Percentiles rank a stretch among this genome's conserved stretches.
Conservation (phyloP, 129 eudicot genomes). For the Saposhnikovia divaricata region DNA sequence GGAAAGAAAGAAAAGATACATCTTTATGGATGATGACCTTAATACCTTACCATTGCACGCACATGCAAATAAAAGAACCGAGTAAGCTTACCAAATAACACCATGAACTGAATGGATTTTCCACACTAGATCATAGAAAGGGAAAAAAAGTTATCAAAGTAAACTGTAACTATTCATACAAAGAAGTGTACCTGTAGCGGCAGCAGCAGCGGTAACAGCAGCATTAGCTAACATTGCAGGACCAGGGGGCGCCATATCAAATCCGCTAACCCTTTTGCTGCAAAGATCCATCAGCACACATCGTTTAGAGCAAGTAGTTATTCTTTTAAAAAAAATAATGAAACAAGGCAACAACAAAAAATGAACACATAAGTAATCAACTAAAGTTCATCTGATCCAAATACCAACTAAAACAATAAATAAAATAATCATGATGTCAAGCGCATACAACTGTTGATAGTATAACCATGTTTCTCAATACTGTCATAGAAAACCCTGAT, state of each 20-base stretch:
- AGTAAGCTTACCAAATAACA: slow-evolving; percentile 83
- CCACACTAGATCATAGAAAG: slow-evolving; percentile 69
- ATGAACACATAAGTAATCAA: not conserved
- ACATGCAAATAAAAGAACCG: slow-evolving; percentile 38
- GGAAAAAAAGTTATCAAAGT: slow-evolving; percentile 35
- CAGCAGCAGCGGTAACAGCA: slow-evolving; percentile 36
- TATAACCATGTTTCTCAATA: not conserved
- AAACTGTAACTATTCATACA: slow-evolving; percentile 6
- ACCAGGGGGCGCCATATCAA: slow-evolving; percentile 98
- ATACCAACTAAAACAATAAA: not conserved
- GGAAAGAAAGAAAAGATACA: slow-evolving; percentile 36
- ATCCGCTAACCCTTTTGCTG: slow-evolving; percentile 96
- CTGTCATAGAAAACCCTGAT: not conserved
- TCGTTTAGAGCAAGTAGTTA: not conserved
- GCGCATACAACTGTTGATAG: not conserved
- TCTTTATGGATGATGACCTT: slow-evolving; percentile 38
- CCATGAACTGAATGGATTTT: slow-evolving; percentile 77
- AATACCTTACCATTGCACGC: slow-evolving; percentile 27
- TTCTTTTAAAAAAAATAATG: not conserved
- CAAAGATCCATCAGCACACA: slow-evolving; percentile 13
- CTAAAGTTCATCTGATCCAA: not conserved
- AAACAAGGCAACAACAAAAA: not conserved
- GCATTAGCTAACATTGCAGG: slow-evolving; percentile 77
- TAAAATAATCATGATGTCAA: not conserved
- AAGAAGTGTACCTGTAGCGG: slow-evolving; percentile 54